phyloP scores from a whole-genome alignment of 306 rosid genomes.

The Urtica urens region DNA sequence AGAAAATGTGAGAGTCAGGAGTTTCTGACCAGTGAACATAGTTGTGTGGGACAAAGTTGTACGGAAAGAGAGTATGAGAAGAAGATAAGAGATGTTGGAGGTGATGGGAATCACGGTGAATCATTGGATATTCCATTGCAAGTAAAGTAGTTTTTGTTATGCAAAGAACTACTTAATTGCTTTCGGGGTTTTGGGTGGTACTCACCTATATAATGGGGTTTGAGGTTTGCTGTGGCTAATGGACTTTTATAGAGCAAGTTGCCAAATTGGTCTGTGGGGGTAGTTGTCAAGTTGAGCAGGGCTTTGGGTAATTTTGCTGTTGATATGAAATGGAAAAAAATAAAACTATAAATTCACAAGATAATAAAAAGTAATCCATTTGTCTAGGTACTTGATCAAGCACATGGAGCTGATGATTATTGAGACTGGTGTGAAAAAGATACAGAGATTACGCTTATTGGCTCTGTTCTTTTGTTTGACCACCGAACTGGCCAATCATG shows the following conservation, averaged over 20 bases:
- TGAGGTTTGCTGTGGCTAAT: neutral
- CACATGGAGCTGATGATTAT: neutral
- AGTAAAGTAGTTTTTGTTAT: neutral
- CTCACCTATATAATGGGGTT: neutral
- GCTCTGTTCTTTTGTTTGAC: neutral
- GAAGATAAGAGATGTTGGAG: conserved; percentile 34
- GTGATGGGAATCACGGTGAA: conserved; percentile 15
- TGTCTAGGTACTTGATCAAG: neutral
- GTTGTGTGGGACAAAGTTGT: conserved; percentile 42
- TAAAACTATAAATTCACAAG: neutral
- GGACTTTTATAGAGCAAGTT: conserved; percentile 14
- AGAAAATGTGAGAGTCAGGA: conserved; percentile 58
- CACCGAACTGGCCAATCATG: neutral
- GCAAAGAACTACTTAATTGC: neutral
- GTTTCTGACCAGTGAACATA: conserved; percentile 67
- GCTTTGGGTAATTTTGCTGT: neutral
- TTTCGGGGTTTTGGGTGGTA: neutral
- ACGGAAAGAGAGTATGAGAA: conserved; percentile 42
- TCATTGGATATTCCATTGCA: conserved; percentile 42
- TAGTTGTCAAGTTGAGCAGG: conserved; percentile 29
- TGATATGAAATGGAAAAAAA: neutral
- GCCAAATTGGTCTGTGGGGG: conserved; percentile 27
- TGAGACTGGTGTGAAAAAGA: neutral
- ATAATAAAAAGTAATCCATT: neutral
- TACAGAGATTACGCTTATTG: neutral